Evolutionary conservation across 148 eudicot species (phyloP), one percentile per base, ranked within the genome.

Genomic region (Nepenthes gracilis): DNA sequence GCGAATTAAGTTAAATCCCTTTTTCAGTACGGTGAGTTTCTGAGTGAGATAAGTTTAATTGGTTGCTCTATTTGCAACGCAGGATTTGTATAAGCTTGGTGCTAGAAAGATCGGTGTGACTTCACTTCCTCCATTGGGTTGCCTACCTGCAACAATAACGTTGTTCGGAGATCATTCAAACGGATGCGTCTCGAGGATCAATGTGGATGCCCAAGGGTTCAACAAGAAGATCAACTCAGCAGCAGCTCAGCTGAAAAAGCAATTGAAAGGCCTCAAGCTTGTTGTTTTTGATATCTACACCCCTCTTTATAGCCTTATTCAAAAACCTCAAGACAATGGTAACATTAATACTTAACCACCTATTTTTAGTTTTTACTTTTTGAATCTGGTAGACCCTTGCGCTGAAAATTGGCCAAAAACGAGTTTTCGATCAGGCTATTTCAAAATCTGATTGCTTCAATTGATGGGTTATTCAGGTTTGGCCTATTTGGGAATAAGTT

Each of bases 41-140:
- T 23, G 23, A 23, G 23, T 23, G 23, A 23, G 23, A 23, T 23
- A 23, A 23, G 23, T 23, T 23, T 23, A 40, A 6, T 37, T 23
- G 36, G 47, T 14, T 36, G 58, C 49, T 52, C 55, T 35, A 12
- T 1, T 6, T 12, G 43, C 37, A 10, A 13, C 43, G 68, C 72
- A 94, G 99, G 72, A 76, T 15, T 61, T 94, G 67, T 70, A 94
- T 63, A 75, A 80, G 9, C 47, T 74, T 62, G 99, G 99, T 75
- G 99, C 95, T 5, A 79, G 97, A 61, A 84, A 78, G 62, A 83
- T 94, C 1, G 99, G 99, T n/a, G 99, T 69, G 71, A 94, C 99
- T 72, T 81, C 97, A 55, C 92, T 87, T 33, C 95, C 99, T 3
- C 97, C 99, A 59, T n/a, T 82, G 55, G 99, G 99, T 5, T 94